Evolutionary conservation across 2,329 filamentous ascomycete species (phyloP).

Genomic region (Botryosphaeria dothidea): DNA sequence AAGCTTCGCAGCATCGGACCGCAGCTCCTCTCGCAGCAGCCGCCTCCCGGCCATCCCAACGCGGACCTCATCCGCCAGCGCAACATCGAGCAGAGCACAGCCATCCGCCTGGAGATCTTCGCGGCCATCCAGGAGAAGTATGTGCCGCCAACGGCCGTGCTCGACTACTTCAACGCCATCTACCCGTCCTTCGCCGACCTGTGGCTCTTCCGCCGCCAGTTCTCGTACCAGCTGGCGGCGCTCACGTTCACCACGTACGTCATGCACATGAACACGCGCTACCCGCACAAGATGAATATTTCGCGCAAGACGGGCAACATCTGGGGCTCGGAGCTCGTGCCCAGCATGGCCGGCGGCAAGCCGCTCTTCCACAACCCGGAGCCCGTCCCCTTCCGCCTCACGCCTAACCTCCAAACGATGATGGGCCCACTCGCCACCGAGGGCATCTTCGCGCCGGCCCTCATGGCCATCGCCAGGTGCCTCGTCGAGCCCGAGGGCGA

Average conservation of each 20-base stretch:
- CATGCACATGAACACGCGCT: slow-evolving; percentile 94
- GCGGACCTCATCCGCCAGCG: slow-evolving; percentile 49
- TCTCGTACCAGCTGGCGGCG: slow-evolving; percentile 92
- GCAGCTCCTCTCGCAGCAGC: slow-evolving; percentile 28
- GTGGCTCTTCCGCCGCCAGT: slow-evolving; percentile 97
- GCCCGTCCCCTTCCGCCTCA: slow-evolving; percentile 94
- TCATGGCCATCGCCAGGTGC: slow-evolving; percentile 96
- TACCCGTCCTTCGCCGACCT: slow-evolving; percentile 92
- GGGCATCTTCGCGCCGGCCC: slow-evolving; percentile 89
- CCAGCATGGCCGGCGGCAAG: slow-evolving; percentile 79
- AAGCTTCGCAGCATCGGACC: slow-evolving; percentile 72
- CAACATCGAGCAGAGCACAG: slow-evolving; percentile 67
- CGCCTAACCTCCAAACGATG: slow-evolving; percentile 90
- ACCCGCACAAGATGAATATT: slow-evolving; percentile 94
- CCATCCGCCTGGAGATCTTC: slow-evolving; percentile 86
- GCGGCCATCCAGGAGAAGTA: slow-evolving; percentile 91
- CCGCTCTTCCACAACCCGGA: slow-evolving; percentile 94
- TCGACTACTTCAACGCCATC: slow-evolving; percentile 85
- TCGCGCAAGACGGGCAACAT: slow-evolving; percentile 85
- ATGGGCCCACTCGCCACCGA: slow-evolving; percentile 96
- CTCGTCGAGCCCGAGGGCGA: slow-evolving; percentile 80
- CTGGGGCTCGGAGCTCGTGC: slow-evolving; percentile 94
- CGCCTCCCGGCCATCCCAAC: slow-evolving; percentile 1
- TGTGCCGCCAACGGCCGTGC: slow-evolving; percentile 78
- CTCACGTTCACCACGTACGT: slow-evolving; percentile 99